A percentile compares a stretch with the other conserved stretches of the same genome.
Conservation (phyloP, 305 asterid species). For the Solanum aculeatissimum region DNA sequence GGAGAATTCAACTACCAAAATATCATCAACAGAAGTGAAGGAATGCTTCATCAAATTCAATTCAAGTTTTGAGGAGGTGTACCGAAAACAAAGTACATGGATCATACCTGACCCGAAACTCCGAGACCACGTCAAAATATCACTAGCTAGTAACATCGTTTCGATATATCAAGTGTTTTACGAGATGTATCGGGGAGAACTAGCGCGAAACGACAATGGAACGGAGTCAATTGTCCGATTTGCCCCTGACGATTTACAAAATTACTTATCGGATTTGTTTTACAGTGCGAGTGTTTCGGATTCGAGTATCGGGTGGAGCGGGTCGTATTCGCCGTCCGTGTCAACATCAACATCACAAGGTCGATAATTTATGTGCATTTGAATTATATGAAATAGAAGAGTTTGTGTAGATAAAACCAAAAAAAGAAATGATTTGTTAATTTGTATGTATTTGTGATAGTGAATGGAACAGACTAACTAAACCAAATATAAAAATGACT, state of each 20-base stretch:
- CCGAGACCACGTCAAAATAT: conserved; percentile 29
- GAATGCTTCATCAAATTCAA: conserved; percentile 37
- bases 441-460: not conserved
- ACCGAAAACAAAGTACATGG: conserved; percentile 53
- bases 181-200: not conserved
- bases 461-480: not conserved
- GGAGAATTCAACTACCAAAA: conserved; percentile 33
- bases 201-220: conserved; percentile 5
- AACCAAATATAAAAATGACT: not conserved
- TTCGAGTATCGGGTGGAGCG: conserved; percentile 14
- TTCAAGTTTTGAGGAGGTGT: conserved; percentile 40
- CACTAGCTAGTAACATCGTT: conserved; percentile 22
- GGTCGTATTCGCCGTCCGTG: not conserved
- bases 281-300: not conserved
- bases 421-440: not conserved
- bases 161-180: conserved; percentile 37
- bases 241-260: conserved; percentile 63
- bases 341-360: not conserved
- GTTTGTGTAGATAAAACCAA: not conserved
- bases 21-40: conserved; percentile 13
- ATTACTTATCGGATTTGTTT: conserved; percentile 57
- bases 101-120: conserved; percentile 55
- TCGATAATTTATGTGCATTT: not conserved
- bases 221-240: conserved; percentile 26
- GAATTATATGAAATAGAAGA: not conserved